These are phyloP conservation scores for Capsicum pubescens DNA, from an alignment of 257 asterid species.

Conservation along the genomic window DNA sequence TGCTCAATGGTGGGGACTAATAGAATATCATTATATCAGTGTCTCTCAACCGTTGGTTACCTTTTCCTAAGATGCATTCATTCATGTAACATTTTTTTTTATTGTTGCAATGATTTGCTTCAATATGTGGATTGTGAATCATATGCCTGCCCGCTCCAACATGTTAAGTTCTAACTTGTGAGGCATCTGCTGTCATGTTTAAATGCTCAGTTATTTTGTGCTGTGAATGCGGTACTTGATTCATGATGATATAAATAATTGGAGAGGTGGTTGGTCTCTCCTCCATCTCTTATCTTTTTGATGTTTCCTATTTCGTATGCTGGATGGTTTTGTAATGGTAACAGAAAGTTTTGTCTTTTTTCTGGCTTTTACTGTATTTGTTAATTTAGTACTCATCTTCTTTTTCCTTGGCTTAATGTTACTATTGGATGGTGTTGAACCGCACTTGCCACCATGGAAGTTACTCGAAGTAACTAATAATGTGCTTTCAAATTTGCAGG, in stretches of 20 bases:
- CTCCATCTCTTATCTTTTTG: constrained; percentile 18
- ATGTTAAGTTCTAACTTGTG: neutral
- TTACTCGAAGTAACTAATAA: constrained; percentile 8
- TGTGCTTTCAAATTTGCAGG: constrained; percentile 57
- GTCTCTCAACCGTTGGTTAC: neutral
- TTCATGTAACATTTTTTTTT: constrained; percentile 9
- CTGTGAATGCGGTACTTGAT: neutral
- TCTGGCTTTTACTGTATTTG: neutral
- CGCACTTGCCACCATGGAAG: neutral
- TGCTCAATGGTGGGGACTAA: neutral
- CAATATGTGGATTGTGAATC: constrained; percentile 9
- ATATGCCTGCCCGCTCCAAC: neutral
- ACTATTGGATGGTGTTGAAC: neutral
- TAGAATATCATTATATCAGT: neutral
- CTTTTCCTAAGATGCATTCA: constrained; percentile 1
- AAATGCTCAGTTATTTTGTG: neutral
- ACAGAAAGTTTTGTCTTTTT: neutral
- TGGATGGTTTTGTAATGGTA: neutral
- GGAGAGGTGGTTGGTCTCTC: constrained; percentile 13
- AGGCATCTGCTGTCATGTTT: neutral
- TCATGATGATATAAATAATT: constrained; percentile 23
- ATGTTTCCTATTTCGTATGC: neutral
- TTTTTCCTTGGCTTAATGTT: neutral
- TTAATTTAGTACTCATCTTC: neutral
- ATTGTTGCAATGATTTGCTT: constrained; percentile 2